A percentile compares a stretch with the other conserved stretches of the same genome.
These are phyloP conservation scores for Kodamaea nitidulidarum DNA, from an alignment of 805 yeast genomes.

Conservation along the genomic window DNA sequence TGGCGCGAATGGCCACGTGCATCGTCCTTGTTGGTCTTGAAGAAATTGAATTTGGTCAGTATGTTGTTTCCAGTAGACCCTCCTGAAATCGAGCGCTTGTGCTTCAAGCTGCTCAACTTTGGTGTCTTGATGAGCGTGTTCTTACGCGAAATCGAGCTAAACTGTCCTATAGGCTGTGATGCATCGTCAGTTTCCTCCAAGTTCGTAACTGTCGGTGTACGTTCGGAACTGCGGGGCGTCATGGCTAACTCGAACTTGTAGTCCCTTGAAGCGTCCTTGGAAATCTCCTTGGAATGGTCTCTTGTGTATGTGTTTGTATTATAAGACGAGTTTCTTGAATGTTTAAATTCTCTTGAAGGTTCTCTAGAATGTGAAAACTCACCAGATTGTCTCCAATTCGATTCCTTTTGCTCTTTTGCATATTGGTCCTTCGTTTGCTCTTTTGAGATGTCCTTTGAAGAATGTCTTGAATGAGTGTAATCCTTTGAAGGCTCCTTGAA, in stretches of 20 bases:
- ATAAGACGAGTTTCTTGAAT: not conserved
- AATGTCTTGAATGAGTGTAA: not conserved
- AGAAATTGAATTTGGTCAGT: conserved; percentile 29
- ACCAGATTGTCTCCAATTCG: too few relatives aligned
- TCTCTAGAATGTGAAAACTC: conserved; percentile 1
- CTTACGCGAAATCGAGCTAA: conserved; percentile 20
- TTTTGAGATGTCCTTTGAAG: not conserved
- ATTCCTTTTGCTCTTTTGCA: conserved; percentile 1
- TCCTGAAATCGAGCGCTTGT: conserved; percentile 39
- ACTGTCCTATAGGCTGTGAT: not conserved
- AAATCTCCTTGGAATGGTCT: not conserved
- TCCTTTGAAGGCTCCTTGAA: not conserved
- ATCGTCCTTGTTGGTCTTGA: conserved; percentile 25
- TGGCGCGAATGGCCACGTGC: conserved; percentile 33
- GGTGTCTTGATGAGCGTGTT: conserved; percentile 29
- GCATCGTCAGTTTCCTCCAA: conserved; percentile 22
- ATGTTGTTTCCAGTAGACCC: conserved; percentile 22
- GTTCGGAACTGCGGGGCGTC: conserved; percentile 1
- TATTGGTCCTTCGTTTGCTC: conserved; percentile 3
- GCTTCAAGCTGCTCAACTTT: conserved; percentile 31
- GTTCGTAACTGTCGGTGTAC: conserved; percentile 31
- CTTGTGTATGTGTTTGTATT: not conserved
- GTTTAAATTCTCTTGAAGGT: not conserved
- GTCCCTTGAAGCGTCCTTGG: not conserved
- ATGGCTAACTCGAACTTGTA: conserved; percentile 1